Evolutionary conservation across 2,329 filamentous ascomycete genomes (phyloP).

Genomic region (Phoma sp.): DNA sequence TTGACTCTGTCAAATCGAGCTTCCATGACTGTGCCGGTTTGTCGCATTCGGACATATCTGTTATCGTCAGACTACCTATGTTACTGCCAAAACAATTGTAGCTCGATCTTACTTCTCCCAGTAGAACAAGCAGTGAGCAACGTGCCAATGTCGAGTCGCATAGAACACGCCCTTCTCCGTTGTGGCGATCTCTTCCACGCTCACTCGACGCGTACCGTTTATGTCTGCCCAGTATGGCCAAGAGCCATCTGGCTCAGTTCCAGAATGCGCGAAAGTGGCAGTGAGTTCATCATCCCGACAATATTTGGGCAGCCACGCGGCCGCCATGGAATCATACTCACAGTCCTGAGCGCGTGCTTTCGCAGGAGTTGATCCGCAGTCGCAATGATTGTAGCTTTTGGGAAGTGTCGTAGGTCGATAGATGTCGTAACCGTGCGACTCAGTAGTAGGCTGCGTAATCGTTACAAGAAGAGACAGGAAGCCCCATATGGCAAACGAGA

Average conservation of each 20-base stretch:
- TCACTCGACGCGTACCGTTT: not conserved
- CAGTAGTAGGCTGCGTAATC: not conserved
- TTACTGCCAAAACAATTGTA: not conserved
- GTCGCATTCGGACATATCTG: not conserved
- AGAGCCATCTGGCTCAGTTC: not conserved
- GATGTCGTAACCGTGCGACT: not conserved
- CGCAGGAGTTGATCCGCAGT: not conserved
- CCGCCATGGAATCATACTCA: slow-evolving; percentile 1
- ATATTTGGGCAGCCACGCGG: slow-evolving; percentile 2
- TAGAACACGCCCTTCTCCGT: not conserved
- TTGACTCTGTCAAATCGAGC: not conserved
- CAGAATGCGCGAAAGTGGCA: not conserved
- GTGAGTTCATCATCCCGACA: slow-evolving; percentile 2
- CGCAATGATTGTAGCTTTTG: not conserved
- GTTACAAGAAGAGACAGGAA: not conserved
- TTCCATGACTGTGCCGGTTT: slow-evolving; percentile 1
- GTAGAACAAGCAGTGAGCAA: not conserved
- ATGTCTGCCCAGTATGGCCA: not conserved
- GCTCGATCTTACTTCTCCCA: not conserved
- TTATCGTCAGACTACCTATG: not conserved
- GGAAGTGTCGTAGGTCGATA: not conserved
- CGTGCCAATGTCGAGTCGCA: slow-evolving; percentile 1
- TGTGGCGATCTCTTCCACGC: not conserved
- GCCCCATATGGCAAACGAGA: not conserved
- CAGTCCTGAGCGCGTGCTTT: not conserved